These are phyloP conservation scores for Colletotrichum shisoi DNA, from an alignment of 2,329 filamentous ascomycete genomes.

Conservation along the genomic window DNA sequence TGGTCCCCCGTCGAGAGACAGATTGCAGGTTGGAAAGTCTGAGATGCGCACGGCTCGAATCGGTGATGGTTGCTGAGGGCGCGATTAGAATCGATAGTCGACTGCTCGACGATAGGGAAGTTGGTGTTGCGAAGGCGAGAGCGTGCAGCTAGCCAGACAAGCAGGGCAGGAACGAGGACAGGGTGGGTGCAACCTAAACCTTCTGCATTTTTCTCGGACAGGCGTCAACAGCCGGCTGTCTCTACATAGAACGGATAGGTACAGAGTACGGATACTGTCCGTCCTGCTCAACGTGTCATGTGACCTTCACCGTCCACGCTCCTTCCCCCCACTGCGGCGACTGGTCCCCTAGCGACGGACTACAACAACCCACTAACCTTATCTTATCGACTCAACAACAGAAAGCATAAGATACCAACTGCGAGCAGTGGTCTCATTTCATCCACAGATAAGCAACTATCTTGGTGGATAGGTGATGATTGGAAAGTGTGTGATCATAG, in stretches of 20 bases:
- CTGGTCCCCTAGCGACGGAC: neutral
- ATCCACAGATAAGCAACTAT: neutral
- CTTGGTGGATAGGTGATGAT: neutral
- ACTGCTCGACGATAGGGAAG: slow-evolving; percentile 3
- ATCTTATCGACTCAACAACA: slow-evolving; percentile 22
- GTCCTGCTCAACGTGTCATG: slow-evolving; percentile 10
- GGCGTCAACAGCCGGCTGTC: slow-evolving; percentile 18
- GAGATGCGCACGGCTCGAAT: neutral
- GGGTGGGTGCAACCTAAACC: slow-evolving; percentile 32
- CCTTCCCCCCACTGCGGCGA: neutral
- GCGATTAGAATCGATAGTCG: slow-evolving; percentile 5
- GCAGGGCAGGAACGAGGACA: slow-evolving; percentile 30
- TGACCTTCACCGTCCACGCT: neutral
- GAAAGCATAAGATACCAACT: neutral
- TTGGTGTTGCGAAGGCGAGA: slow-evolving; percentile 31
- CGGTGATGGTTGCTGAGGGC: slow-evolving; percentile 2
- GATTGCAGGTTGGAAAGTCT: neutral
- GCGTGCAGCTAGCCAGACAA: slow-evolving; percentile 24
- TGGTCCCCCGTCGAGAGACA: neutral
- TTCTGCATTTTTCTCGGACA: slow-evolving; percentile 31
- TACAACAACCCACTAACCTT: slow-evolving; percentile 17
- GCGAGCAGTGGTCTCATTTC: neutral
- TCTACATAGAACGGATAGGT: neutral
- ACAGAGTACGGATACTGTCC: neutral
- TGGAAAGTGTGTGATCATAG: neutral